A percentile compares a stretch with the other conserved stretches of the same genome.
Conservation (phyloP, 495 filamentous ascomycete species). For the Hypoxylon perforatum region DNA sequence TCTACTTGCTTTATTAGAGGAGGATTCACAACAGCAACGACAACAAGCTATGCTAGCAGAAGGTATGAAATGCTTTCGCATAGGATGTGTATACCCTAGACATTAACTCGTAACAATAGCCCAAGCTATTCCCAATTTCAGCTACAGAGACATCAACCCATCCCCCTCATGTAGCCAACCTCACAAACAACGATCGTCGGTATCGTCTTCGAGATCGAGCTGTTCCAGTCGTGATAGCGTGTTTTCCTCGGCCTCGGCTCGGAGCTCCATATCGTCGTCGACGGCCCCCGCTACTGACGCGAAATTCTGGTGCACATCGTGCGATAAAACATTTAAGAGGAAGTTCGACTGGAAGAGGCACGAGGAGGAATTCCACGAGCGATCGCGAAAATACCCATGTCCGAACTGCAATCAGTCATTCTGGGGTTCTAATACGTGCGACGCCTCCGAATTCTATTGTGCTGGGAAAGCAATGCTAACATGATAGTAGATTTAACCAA, state of each 20-base stretch:
- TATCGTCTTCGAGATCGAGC: slow-evolving; percentile 58
- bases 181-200: slow-evolving; percentile 48
- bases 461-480: too few species aligned
- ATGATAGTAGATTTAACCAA: slow-evolving; percentile 63
- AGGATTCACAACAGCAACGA: slow-evolving; percentile 33
- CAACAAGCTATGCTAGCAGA: slow-evolving; percentile 31
- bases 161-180: slow-evolving; percentile 33
- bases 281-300: slow-evolving; percentile 36
- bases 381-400: slow-evolving; percentile 62
- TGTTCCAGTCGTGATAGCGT: slow-evolving; percentile 50
- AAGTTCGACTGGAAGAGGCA: slow-evolving; percentile 66
- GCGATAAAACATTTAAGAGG: slow-evolving; percentile 61
- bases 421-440: slow-evolving; percentile 62
- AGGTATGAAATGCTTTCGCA: slow-evolving; percentile 31
- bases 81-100: neutral
- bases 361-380: slow-evolving; percentile 65
- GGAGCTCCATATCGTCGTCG: slow-evolving; percentile 53
- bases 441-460: too few species aligned
- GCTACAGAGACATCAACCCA: slow-evolving; percentile 43
- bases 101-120: slow-evolving; percentile 19
- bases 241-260: slow-evolving; percentile 48
- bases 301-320: slow-evolving; percentile 64
- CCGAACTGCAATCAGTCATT: slow-evolving; percentile 61
- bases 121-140: slow-evolving; percentile 41
- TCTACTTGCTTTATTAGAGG: slow-evolving; percentile 43